Base-by-base conservation (phyloP, 345 rosid genomes). In the Murraya koenigii region DNA sequence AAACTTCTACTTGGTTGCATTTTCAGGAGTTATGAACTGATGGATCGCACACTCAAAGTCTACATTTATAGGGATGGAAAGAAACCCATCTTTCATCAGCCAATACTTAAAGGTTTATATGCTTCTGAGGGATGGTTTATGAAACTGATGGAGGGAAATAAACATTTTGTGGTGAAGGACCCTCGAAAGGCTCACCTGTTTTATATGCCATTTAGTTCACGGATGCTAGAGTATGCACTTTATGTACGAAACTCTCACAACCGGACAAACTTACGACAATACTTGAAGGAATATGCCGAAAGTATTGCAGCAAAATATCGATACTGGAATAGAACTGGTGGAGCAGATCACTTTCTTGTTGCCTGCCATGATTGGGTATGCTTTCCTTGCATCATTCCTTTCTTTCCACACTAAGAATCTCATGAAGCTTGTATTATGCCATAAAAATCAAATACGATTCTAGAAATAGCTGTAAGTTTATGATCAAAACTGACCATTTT, bases 51-150 rank as follows among this genome's bases (percentile, higher is more conserved):
- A 1, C 97, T 96, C 78, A 92, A 89, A 83, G 88, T 93, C 63
- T 96, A 92, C 23, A 83, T 91, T 19, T 96, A 96, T 62, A 90
- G 84, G 74, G 98, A 96, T n/a, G 99, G 99, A 39, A 88, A 60
- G 71, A 93, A 86, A 33, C 99, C 99, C 6, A 89, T 92, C 72
- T 96, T 96, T 79, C 99, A 96, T 78, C 84, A 85, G 47, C 98
- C 98, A 6, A 85, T 93, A 86, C 88, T 96, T 25, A 96, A 94
- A 86, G 99, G 99, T 77, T 80, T 96, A 74, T 93, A 96, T 82
- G 99, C 98, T 66, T 96, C 99, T 4, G 99, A 96, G 58, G 99
- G 99, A 69, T 96, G 99, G 99, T 96, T 96, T 80, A 96, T 96
- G 99, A 96, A 93, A 85, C 87, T 93, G 80, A 88, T 93, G 98